Conservation (phyloP, 306 rosid genomes). For the Cotoneaster glaucophyllus region DNA sequence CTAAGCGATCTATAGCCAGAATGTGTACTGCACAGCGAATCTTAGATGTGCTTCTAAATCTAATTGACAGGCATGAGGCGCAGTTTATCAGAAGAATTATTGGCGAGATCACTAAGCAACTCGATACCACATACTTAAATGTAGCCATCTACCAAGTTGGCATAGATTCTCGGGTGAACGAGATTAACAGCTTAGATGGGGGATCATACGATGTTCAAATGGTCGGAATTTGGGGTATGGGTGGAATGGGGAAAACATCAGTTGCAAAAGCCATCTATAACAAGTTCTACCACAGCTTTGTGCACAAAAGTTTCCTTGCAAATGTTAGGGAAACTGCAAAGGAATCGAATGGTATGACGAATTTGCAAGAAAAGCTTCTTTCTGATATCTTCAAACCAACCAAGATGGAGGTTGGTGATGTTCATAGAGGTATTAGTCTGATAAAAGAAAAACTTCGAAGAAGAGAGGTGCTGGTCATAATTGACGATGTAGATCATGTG, state of each 20-base stretch:
- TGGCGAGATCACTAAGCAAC: neutral
- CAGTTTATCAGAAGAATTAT: neutral
- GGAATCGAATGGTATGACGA: neutral
- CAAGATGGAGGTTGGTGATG: neutral
- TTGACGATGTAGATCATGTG: slow-evolving; percentile 6
- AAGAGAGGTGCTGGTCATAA: slow-evolving; percentile 1
- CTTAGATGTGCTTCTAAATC: neutral
- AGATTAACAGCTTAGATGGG: neutral
- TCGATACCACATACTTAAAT: neutral
- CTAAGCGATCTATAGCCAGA: neutral
- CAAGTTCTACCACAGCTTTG: neutral
- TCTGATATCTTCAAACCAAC: neutral
- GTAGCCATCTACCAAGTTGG: neutral
- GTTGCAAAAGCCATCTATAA: slow-evolving; percentile 21
- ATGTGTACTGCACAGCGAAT: neutral
- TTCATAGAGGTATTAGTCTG: neutral
- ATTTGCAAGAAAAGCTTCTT: slow-evolving; percentile 21
- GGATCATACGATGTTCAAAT: neutral
- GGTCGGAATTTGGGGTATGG: slow-evolving; percentile 17
- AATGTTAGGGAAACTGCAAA: slow-evolving; percentile 8
- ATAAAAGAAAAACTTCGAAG: neutral
- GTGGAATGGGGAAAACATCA: slow-evolving; percentile 26
- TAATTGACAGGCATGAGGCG: neutral
- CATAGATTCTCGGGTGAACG: neutral
- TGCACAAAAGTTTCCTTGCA: slow-evolving; percentile 4